phyloP scores from a whole-genome alignment of 2,329 filamentous ascomycete species.

The Phialophora chinensis region DNA sequence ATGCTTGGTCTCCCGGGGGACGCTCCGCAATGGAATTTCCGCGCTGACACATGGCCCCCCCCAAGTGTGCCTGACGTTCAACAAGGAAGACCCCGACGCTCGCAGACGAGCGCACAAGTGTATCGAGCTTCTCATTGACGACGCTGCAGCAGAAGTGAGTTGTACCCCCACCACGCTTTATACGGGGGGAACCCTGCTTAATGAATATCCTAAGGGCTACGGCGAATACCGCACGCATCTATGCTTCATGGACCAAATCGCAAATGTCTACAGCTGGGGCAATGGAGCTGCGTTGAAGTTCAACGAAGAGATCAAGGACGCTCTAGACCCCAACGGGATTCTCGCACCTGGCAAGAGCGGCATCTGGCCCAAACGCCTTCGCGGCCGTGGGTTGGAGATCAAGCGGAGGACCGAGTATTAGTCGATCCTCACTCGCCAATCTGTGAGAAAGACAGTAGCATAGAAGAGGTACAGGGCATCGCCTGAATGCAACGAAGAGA shows the following conservation, averaged over 20 bases:
- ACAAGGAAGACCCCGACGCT: constrained; percentile 25
- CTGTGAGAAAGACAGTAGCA: too few relatives aligned
- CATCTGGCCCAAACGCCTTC: constrained; percentile 45
- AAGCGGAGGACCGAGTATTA: background rate
- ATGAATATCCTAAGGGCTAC: constrained; percentile 49
- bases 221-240: constrained; percentile 56
- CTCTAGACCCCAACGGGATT: constrained; percentile 56
- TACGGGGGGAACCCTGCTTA: background rate
- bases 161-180: background rate
- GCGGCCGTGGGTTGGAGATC: constrained; percentile 19
- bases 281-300: constrained; percentile 50
- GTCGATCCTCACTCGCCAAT: too few relatives aligned
- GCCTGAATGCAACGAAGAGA: too few relatives aligned
- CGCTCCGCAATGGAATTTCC: background rate
- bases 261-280: constrained; percentile 52
- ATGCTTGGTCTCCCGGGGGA: constrained; percentile 4
- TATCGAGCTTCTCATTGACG: constrained; percentile 21
- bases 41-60: background rate
- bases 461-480: too few relatives aligned
- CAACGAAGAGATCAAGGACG: constrained; percentile 55
- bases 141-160: constrained; percentile 16
- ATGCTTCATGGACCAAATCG: constrained; percentile 53
- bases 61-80: constrained; percentile 20
- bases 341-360: constrained; percentile 55
- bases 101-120: constrained; percentile 32